These are phyloP conservation scores for Talaromyces pinophilus DNA, from an alignment of 2,329 filamentous ascomycete genomes.

Conservation along the genomic window DNA sequence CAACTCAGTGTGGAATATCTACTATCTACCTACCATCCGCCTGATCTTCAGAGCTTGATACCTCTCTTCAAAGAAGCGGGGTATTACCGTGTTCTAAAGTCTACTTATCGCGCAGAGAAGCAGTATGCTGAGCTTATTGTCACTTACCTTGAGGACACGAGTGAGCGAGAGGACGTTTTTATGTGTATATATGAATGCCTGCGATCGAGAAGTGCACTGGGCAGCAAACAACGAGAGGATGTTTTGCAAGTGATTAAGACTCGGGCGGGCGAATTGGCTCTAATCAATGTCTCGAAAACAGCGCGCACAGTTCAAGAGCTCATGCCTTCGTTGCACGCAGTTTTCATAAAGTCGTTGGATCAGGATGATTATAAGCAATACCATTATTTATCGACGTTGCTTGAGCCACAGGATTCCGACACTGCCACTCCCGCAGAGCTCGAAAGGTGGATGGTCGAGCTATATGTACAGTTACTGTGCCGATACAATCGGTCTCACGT, in stretches of 20 bases:
- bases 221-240: slow-evolving; percentile 69
- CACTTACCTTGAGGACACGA: slow-evolving; percentile 80
- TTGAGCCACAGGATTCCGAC: slow-evolving; percentile 62
- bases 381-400: slow-evolving; percentile 71
- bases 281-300: slow-evolving; percentile 65
- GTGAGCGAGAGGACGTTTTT: slow-evolving; percentile 75
- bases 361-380: slow-evolving; percentile 68
- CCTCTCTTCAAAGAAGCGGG: slow-evolving; percentile 74
- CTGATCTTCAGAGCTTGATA: slow-evolving; percentile 74
- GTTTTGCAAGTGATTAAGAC: slow-evolving; percentile 67
- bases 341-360: slow-evolving; percentile 63
- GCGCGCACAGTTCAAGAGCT: slow-evolving; percentile 66
- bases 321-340: slow-evolving; percentile 65
- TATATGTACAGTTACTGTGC: slow-evolving; percentile 90
- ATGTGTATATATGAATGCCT: slow-evolving; percentile 76
- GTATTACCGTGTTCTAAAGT: slow-evolving; percentile 90
- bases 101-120: slow-evolving; percentile 76
- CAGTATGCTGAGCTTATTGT: slow-evolving; percentile 77
- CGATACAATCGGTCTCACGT: slow-evolving; percentile 79
- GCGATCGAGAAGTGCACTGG: slow-evolving; percentile 62
- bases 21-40: slow-evolving; percentile 87
- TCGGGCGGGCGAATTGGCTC: slow-evolving; percentile 66
- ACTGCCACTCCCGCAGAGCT: slow-evolving; percentile 33
- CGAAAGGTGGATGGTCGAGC: slow-evolving; percentile 69
- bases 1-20: slow-evolving; percentile 97